Evolutionary conservation across 2,329 filamentous ascomycete genomes (phyloP), one percentile per base, ranked within the genome.

Genomic region (Ilyonectria sp.): DNA sequence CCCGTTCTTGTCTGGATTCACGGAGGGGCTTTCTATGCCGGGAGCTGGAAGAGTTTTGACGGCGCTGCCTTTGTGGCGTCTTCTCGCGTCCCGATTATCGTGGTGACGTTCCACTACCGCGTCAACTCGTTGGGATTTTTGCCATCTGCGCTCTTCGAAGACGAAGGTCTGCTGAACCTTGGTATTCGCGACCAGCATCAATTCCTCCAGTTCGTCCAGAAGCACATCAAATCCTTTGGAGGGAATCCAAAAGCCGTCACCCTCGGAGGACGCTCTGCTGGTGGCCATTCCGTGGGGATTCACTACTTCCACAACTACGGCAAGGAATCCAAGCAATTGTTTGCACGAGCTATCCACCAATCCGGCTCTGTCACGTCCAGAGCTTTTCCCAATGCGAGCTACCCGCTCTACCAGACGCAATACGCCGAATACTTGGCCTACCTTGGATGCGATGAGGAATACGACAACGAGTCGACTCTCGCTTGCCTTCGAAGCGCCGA

Each of bases 251-350:
- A 75, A 1, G 81, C 84, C 7, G 85, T 91, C 0, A 89, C 86
- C 0, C 82, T 90, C 19, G 84, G 83, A 63, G 88, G 89, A 0
- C 85, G 88, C 66, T 86, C 84, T 10, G 87, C 89, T 0, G 88
- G 89, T 53, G 72, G 78, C 8, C 80, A 82, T 63, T 81, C 80
- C 0, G 79, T 80, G 0, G 80, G 79, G 7, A 79, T 82, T 2
- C 79, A 81, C 54, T 80, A 82, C 37, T 81, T 81, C 37, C 79
- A 82, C 56, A 82, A 80, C 46, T 82, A 81, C 15, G 78, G 75
- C 3, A 71, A 74, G 19, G 74, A 72, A 3, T 53, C 56, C 2
- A 70, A 78, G 69, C 76, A 76, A 0, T 65, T 81, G 4, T 82
- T 82, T 46, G 75, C 78, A 0, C 71, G 77, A 6, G 79, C 77